Percentiles rank a stretch among this genome's conserved stretches.
Evolutionary conservation across 257 asterid species (phyloP).

Genomic region (Cinchona pubescens): DNA sequence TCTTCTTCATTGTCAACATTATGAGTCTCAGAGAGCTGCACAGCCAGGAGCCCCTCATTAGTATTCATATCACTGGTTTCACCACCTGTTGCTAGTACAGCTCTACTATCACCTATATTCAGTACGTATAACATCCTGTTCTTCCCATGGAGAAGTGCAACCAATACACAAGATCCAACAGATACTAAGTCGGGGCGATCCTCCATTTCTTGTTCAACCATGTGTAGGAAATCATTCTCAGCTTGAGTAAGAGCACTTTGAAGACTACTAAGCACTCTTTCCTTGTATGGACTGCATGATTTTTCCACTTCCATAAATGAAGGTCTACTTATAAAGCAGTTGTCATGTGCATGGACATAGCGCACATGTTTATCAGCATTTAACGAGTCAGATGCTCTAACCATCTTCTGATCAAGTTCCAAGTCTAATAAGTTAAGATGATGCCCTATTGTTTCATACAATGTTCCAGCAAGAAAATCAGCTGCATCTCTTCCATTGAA

Average conservation of each 20-base stretch:
- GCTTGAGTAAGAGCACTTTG: conserved; percentile 69
- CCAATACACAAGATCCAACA: conserved; percentile 79
- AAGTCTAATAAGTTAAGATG: conserved; percentile 63
- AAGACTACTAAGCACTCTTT: conserved; percentile 61
- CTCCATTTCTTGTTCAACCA: conserved; percentile 98
- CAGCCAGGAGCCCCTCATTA: conserved; percentile 38
- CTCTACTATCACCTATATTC: conserved; percentile 91
- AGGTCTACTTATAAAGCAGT: neutral
- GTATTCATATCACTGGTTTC: conserved; percentile 22
- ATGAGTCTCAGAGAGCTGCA: conserved; percentile 80
- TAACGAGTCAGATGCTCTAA: conserved; percentile 21
- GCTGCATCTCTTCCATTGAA: conserved; percentile 97
- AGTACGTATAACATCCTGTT: conserved; percentile 72
- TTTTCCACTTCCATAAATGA: conserved; percentile 14
- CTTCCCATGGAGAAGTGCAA: conserved; percentile 68
- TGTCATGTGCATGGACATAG: neutral
- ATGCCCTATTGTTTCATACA: conserved; percentile 63
- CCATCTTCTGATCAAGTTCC: conserved; percentile 48
- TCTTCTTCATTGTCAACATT: conserved; percentile 81
- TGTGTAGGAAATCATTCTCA: conserved; percentile 75
- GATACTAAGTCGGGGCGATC: conserved; percentile 92
- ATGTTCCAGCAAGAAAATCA: conserved; percentile 88
- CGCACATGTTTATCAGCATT: conserved; percentile 9
- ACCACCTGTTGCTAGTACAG: conserved; percentile 68
- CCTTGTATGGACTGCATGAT: conserved; percentile 32